Conservation (phyloP, 73 alveolate species). For the Paramecium primaurelia region DNA sequence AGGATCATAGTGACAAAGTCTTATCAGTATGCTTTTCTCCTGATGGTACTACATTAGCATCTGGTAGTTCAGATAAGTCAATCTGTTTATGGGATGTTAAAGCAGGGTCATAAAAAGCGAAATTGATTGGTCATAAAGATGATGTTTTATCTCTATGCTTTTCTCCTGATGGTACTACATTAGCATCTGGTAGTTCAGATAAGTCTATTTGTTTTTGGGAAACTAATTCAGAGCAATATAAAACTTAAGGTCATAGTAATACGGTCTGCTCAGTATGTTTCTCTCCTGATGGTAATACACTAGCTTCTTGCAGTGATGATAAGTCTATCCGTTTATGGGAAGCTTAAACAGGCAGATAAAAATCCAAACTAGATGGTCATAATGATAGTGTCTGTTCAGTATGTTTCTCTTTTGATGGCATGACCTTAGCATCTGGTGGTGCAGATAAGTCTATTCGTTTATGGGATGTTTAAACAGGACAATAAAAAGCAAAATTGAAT, state of each 20-base stretch:
- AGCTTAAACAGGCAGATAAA: too few species aligned
- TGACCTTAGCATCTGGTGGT: not conserved
- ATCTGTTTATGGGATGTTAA: not conserved
- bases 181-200: not conserved
- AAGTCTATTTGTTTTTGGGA: not conserved
- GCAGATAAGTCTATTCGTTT: not conserved
- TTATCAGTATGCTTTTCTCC: too few species aligned
- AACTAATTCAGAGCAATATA: too few species aligned
- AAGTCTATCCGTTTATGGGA: not conserved
- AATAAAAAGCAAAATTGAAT: too few species aligned
- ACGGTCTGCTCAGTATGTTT: not conserved
- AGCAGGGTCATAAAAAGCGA: too few species aligned
- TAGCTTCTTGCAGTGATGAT: not conserved
- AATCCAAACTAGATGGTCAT: too few species aligned
- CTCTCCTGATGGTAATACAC: not conserved
- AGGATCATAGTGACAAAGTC: too few species aligned
- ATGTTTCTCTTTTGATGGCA: not conserved
- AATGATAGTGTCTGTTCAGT: too few species aligned
- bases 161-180: too few species aligned
- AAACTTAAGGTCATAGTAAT: too few species aligned
- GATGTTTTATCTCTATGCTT: too few species aligned
- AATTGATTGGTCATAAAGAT: too few species aligned
- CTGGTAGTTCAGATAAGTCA: not conserved
- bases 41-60: not conserved
- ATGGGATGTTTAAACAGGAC: not conserved